phyloP scores from a whole-genome alignment of 768 basidiomycete species.

The Boletus speciosus region DNA sequence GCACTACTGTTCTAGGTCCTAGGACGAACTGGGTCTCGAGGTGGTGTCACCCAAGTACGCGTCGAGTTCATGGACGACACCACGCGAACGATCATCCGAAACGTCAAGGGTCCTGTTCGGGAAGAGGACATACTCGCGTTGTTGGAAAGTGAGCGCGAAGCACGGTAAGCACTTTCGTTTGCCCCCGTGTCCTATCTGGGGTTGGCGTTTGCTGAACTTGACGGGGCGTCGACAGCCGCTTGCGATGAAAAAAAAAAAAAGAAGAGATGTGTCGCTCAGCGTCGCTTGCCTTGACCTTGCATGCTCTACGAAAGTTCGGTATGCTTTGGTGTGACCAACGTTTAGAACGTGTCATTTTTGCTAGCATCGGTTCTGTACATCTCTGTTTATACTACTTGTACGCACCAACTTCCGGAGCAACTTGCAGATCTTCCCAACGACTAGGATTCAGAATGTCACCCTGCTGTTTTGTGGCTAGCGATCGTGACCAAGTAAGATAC shows the following conservation, averaged over 20 bases:
- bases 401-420: neutral
- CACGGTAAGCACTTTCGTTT: slow-evolving; percentile 58
- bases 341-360: neutral
- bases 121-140: slow-evolving; percentile 96
- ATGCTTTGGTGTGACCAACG: neutral
- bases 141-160: slow-evolving; percentile 98
- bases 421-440: neutral
- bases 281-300: neutral
- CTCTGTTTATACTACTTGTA: neutral
- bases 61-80: slow-evolving; percentile 99
- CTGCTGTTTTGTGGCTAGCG: neutral
- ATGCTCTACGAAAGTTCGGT: neutral
- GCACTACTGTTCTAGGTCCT: slow-evolving; percentile 60
- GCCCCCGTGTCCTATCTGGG: neutral
- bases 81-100: slow-evolving; percentile 93
- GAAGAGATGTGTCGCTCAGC: neutral
- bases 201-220: neutral
- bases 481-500: neutral
- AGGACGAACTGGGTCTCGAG: slow-evolving; percentile 97
- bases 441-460: too few relatives aligned
- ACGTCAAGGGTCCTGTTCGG: slow-evolving; percentile 97
- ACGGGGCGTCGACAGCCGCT: slow-evolving; percentile 11
- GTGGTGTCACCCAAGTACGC: slow-evolving; percentile 98
- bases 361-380: slow-evolving; percentile 7
- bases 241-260: slow-evolving; percentile 18